These are phyloP conservation scores for Cyanidium caldarium DNA, from an alignment of 23 red algal species.

Conservation along the genomic window DNA sequence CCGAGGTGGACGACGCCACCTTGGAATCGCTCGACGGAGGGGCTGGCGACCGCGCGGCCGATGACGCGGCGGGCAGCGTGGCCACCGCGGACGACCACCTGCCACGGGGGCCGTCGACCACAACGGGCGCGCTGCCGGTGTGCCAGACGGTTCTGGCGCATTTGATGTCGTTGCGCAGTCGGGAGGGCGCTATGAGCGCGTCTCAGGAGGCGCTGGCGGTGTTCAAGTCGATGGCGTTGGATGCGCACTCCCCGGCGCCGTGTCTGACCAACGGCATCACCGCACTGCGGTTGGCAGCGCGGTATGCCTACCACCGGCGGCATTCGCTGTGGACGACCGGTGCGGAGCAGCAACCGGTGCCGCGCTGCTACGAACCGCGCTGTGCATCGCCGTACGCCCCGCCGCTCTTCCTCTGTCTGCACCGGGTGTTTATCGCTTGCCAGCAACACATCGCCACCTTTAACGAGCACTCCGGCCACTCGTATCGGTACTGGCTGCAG, in stretches of 20 bases:
- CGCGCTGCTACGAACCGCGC: neutral
- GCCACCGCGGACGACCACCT: no score
- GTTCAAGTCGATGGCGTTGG: neutral
- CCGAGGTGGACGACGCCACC: no score
- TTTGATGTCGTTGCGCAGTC: no score
- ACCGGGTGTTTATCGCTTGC: neutral
- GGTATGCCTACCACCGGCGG: neutral
- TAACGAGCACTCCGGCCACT: neutral
- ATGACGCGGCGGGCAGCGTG: no score
- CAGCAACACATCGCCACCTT: neutral
- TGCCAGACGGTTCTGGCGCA: no score
- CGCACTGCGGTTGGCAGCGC: neutral
- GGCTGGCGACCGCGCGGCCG: no score
- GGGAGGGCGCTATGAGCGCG: no score
- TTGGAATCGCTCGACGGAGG: no score
- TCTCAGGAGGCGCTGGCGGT: no score
- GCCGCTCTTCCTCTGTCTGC: neutral
- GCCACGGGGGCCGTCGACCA: no score
- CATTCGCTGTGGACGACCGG: neutral
- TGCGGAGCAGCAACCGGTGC: neutral
- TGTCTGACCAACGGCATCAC: neutral
- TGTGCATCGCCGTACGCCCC: neutral
- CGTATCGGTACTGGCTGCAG: neutral
- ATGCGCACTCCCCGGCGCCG: neutral
- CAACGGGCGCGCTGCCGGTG: no score